Conservation (phyloP, 805 yeast genomes). For the Komagataella populi region DNA sequence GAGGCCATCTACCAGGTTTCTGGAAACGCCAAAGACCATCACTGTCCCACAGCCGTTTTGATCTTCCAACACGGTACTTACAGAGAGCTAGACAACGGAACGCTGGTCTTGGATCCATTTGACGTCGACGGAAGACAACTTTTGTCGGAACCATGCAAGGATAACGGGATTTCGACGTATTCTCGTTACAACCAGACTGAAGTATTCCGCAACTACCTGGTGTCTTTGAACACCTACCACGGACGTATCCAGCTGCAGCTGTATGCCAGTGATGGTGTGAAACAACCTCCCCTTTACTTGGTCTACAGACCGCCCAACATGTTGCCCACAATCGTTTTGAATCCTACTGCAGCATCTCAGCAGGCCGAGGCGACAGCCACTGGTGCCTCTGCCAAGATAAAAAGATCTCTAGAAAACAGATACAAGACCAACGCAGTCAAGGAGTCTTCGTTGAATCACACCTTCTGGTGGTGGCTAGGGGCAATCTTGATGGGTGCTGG, state of each 20-base stretch:
- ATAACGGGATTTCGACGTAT: conserved; percentile 45
- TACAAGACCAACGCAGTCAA: conserved; percentile 63
- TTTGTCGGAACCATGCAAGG: conserved; percentile 77
- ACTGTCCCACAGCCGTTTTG: conserved; percentile 73
- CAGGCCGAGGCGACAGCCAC: conserved; percentile 18
- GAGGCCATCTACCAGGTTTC: conserved; percentile 76
- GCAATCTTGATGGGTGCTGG: conserved; percentile 24
- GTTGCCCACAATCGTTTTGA: conserved; percentile 87
- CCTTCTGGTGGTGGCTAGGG: conserved; percentile 43
- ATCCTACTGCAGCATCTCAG: conserved; percentile 51
- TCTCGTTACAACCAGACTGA: conserved; percentile 61
- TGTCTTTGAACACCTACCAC: conserved; percentile 62
- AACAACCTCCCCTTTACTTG: conserved; percentile 76
- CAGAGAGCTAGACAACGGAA: conserved; percentile 46
- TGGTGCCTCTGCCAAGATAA: conserved; percentile 28
- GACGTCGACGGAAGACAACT: conserved; percentile 88
- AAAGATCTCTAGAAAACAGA: conserved; percentile 69
- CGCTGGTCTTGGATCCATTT: conserved; percentile 58
- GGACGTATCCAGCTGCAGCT: conserved; percentile 71
- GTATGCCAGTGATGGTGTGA: conserved; percentile 66
- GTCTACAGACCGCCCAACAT: conserved; percentile 92
- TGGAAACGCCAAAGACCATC: conserved; percentile 58
- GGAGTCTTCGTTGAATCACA: conserved; percentile 22
- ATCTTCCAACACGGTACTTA: conserved; percentile 87
- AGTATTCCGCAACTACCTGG: conserved; percentile 39